Evolutionary conservation across 495 filamentous ascomycete species (phyloP), one percentile per base, ranked within the genome.

Genomic region (Hypoxylon cercidicola): DNA sequence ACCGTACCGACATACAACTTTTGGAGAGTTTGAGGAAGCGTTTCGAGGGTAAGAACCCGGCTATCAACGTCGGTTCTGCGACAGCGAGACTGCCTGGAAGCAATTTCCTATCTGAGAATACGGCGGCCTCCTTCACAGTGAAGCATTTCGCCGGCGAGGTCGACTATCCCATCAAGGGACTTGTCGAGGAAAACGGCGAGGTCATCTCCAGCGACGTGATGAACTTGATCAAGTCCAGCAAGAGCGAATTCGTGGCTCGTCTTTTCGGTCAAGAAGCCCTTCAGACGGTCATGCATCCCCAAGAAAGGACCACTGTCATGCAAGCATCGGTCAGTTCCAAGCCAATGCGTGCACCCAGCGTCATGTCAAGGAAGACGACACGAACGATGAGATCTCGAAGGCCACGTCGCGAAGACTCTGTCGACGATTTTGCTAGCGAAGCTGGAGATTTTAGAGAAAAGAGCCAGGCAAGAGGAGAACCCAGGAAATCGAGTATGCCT

Each of bases 81-180:
- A 89, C 85, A 0, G 83, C 90, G 12, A 86, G 85, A 57, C 78
- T 91, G 47, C 89, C 90, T 3, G 90, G 91, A 44, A 90, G 87
- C 77, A 93, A 93, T 66, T 94, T 94, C 76, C 77, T 87, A n/a
- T 90, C 93, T 0, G 85, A 89, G 55, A 92, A 90, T 66, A 83
- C 85, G 1, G 82, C 87, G 0, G 89, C 92, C 8, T 85, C 86
- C 13, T 97, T 97, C 74, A 93, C 92, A 1, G 87, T 99, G 58
- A 93, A 90, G 69, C 95, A 99, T 76, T 99, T 93, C 72, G 93
- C 93, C 44, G 95, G 93, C 21, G 94, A 97, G 74, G 90, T 98
- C n/a, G 95, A 99, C 55, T 99, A 99, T 69, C 87, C 92, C 25
- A 84, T 92, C 60, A 85, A 86, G 61, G 92, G 91, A 13, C 78